Conservation (phyloP, 169 alveolate genomes). For the Ichthyophthirius multifiliis region DNA sequence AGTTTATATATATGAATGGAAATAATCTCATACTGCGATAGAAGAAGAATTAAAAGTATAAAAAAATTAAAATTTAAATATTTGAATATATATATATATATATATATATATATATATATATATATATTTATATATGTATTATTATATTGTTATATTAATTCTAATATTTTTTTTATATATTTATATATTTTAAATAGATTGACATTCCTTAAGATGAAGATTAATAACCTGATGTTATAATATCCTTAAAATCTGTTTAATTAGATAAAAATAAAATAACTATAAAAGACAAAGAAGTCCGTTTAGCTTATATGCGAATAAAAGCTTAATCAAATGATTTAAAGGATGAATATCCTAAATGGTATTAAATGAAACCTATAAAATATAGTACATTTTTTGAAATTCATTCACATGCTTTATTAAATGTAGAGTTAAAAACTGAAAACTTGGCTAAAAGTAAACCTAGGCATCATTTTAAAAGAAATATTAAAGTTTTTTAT, state of each 20-base stretch:
- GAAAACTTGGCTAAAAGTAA: constrained; percentile 3
- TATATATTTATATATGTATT: too few relatives aligned
- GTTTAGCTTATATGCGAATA: constrained; percentile 35
- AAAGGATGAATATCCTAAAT: constrained; percentile 43
- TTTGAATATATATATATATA: too few relatives aligned
- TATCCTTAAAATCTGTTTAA: neutral
- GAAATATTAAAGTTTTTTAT: constrained; percentile 30
- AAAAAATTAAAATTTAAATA: too few relatives aligned
- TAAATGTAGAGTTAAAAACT: constrained; percentile 10
- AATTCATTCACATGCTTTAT: constrained; percentile 30
- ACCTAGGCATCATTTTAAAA: constrained; percentile 4
- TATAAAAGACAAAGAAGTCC: neutral
- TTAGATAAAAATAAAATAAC: neutral
- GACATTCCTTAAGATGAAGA: neutral
- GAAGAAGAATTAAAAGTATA: neutral
- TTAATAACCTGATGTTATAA: neutral
- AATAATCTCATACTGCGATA: neutral
- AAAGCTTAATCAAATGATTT: constrained; percentile 31
- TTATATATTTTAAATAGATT: neutral
- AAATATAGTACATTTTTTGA: constrained; percentile 22
- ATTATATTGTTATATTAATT: too few relatives aligned
- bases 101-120: too few relatives aligned
- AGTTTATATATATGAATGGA: neutral
- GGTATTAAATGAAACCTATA: constrained; percentile 49
- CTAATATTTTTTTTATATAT: too few relatives aligned